Conservation (phyloP, 2,329 filamentous ascomycete genomes). For the Beauveria varroae region DNA sequence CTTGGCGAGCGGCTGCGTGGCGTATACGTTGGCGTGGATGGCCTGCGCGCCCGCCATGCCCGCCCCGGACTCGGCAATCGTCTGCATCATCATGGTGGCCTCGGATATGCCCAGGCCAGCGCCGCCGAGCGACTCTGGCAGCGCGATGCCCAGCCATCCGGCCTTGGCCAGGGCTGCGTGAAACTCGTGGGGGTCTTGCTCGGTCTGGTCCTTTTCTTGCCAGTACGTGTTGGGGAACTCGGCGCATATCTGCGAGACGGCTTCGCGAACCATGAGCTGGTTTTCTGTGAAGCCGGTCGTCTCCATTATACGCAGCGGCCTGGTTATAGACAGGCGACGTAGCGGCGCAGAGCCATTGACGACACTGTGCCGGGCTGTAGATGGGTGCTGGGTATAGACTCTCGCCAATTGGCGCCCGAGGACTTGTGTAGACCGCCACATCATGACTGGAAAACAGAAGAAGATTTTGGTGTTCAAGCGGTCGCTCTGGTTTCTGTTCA, state of each 20-base stretch:
- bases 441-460: neutral
- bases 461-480: neutral
- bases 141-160: conserved; percentile 75
- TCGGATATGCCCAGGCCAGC: conserved; percentile 71
- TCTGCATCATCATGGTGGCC: conserved; percentile 82
- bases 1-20: conserved; percentile 65
- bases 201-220: conserved; percentile 63
- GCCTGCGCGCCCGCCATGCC: conserved; percentile 66
- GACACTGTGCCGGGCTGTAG: neutral
- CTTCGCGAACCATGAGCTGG: conserved; percentile 65
- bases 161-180: conserved; percentile 66
- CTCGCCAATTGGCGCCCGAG: neutral
- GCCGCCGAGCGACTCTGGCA: conserved; percentile 68
- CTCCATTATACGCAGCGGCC: conserved; percentile 52
- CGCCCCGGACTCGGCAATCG: conserved; percentile 69
- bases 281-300: conserved; percentile 64
- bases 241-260: conserved; percentile 59
- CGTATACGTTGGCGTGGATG: conserved; percentile 62
- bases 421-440: neutral
- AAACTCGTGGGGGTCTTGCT: conserved; percentile 66
- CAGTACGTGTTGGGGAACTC: conserved; percentile 70
- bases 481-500: neutral
- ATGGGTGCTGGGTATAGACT: no score
- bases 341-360: neutral
- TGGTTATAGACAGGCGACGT: conserved; percentile 29